Evolutionary conservation across 2,329 filamentous ascomycete species (phyloP).

Genomic region (Septoria petroselini): DNA sequence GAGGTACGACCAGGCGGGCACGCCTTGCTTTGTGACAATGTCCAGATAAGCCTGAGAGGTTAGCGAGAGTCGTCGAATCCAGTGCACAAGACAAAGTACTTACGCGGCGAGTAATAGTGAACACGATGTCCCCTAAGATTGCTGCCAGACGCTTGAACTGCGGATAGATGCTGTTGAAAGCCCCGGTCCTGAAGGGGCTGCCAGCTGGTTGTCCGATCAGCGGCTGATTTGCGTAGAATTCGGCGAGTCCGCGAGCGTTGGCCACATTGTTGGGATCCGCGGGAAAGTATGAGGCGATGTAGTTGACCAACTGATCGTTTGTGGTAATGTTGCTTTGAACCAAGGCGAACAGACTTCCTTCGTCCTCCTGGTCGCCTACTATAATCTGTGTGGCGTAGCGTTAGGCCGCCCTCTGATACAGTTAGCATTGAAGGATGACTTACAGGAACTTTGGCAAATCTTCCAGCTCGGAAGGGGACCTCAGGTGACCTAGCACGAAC

Average conservation of each 20-base stretch:
- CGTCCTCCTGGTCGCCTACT: conserved; percentile 74
- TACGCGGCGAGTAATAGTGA: conserved; percentile 66
- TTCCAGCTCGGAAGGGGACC: conserved; percentile 45
- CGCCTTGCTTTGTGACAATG: conserved; percentile 44
- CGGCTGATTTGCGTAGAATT: conserved; percentile 58
- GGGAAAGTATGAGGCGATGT: conserved; percentile 58
- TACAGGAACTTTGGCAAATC: conserved; percentile 41
- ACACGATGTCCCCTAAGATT: conserved; percentile 68
- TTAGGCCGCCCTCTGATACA: too few species aligned
- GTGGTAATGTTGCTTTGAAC: conserved; percentile 67
- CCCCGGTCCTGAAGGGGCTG: conserved; percentile 67
- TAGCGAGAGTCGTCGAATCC: too few species aligned
- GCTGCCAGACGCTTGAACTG: conserved; percentile 74
- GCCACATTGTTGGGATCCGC: conserved; percentile 45
- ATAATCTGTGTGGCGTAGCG: conserved; percentile 43
- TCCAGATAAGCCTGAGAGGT: conserved; percentile 50
- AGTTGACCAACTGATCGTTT: conserved; percentile 57
- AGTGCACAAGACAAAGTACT: too few species aligned
- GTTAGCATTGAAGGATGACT: too few species aligned
- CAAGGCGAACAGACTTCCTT: conserved; percentile 53
- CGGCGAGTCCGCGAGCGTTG: conserved; percentile 56
- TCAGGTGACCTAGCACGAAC: conserved; percentile 49
- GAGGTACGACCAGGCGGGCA: conserved; percentile 74
- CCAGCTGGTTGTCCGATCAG: conserved; percentile 51
- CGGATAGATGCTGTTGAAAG: conserved; percentile 69